Evolutionary conservation across 192 early-diverging fungal genomes (phyloP).

Genomic region (Podila clonocystis): DNA sequence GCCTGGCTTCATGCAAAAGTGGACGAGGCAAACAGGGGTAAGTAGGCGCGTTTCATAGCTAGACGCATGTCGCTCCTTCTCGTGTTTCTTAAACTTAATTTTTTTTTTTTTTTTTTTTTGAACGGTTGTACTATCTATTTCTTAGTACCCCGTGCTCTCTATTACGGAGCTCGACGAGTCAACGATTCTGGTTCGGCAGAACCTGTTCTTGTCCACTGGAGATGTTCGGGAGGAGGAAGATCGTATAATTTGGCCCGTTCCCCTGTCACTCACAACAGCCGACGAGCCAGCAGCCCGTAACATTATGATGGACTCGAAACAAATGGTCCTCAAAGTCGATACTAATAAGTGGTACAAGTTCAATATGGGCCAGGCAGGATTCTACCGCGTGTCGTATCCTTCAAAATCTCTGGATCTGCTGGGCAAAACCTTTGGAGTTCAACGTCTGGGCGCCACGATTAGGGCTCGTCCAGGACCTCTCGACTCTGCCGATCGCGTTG

Average conservation of each 20-base stretch:
- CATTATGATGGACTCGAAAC: constrained; percentile 61
- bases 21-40: constrained; percentile 87
- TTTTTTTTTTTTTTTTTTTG: background rate
- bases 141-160: constrained; percentile 37
- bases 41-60: constrained; percentile 14
- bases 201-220: constrained; percentile 87
- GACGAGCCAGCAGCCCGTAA: constrained; percentile 61
- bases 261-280: constrained; percentile 56
- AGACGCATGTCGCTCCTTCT: background rate
- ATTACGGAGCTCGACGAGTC: constrained; percentile 40
- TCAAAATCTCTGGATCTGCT: constrained; percentile 59
- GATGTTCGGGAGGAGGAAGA: constrained; percentile 86
- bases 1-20: constrained; percentile 73
- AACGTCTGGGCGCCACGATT: constrained; percentile 65
- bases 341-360: constrained; percentile 80
- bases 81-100: background rate
- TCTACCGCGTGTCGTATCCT: constrained; percentile 91
- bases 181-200: constrained; percentile 69
- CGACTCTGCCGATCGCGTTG: constrained; percentile 69
- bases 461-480: background rate
- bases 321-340: constrained; percentile 60
- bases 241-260: constrained; percentile 77
- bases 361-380: constrained; percentile 81
- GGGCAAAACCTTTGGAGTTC: constrained; percentile 62
- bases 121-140: background rate